Conservation (phyloP, 352 stramenopile species). For the Aphanomyces stellatus region DNA sequence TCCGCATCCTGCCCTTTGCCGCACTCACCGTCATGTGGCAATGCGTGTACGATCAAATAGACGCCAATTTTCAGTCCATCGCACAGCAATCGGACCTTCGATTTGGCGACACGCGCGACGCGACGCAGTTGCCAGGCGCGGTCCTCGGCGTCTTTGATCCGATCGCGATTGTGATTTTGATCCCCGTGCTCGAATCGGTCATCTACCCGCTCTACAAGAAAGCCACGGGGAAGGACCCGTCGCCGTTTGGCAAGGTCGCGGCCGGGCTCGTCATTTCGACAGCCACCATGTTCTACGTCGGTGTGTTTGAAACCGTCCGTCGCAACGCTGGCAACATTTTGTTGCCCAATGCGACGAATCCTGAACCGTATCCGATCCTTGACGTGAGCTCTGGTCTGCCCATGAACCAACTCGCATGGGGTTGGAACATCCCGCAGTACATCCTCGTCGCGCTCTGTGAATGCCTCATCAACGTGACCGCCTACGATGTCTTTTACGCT, state of each 20-base stretch:
- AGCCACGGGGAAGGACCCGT: conserved; percentile 28
- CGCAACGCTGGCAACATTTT: conserved; percentile 34
- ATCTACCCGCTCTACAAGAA: conserved; percentile 37
- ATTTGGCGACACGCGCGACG: conserved; percentile 29
- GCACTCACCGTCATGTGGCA: conserved; percentile 56
- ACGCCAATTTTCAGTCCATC: conserved; percentile 59
- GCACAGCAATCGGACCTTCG: conserved; percentile 57
- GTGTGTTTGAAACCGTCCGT: conserved; percentile 42
- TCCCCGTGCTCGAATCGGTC: conserved; percentile 32
- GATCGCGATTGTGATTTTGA: conserved; percentile 29
- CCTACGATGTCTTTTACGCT: conserved; percentile 52
- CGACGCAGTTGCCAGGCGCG: conserved; percentile 41
- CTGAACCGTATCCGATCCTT: conserved; percentile 22
- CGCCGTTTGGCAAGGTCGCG: conserved; percentile 30
- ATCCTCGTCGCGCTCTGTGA: conserved; percentile 45
- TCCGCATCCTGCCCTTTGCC: conserved; percentile 42
- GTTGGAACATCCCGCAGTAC: conserved; percentile 40
- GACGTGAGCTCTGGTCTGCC: conserved; percentile 33
- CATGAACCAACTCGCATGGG: conserved; percentile 57
- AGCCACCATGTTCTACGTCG: conserved; percentile 34
- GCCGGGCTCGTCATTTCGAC: conserved; percentile 29
- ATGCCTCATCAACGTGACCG: conserved; percentile 52
- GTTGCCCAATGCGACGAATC: conserved; percentile 12
- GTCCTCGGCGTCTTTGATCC: conserved; percentile 44
- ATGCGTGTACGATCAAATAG: conserved; percentile 49